Percentiles rank a stretch among this genome's conserved stretches.
Conservation (phyloP, 1,284 basidiomycete genomes). For the Wallemia mellicola region DNA sequence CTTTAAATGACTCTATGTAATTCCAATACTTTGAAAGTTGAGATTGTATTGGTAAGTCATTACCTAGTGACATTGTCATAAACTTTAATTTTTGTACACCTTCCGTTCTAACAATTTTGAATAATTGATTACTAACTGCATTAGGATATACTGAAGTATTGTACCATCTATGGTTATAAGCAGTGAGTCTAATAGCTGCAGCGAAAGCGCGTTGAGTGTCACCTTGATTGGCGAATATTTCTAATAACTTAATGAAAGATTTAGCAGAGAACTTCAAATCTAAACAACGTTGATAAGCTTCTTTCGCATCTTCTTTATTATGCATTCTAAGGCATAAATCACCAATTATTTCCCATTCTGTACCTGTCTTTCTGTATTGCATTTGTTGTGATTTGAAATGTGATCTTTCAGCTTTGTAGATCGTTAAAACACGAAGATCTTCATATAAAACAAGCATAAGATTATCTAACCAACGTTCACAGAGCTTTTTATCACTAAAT, state of each 20-base stretch:
- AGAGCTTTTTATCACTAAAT: constrained; percentile 84
- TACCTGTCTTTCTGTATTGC: constrained; percentile 78
- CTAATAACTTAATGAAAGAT: constrained; percentile 70
- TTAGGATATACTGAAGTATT: not conserved
- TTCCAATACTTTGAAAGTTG: not conserved
- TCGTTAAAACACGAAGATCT: constrained; percentile 96
- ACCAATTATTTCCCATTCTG: constrained; percentile 96
- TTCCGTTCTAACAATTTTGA: not conserved
- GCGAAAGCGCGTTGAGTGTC: constrained; percentile 72
- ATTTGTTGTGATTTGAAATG: constrained; percentile 95
- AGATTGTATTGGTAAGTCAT: not conserved
- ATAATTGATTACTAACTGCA: not conserved
- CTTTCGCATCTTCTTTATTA: constrained; percentile 91
- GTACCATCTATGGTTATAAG: constrained; percentile 34
- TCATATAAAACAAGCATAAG: constrained; percentile 48
- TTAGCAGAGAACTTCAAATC: constrained; percentile 68
- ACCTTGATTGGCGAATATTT: constrained; percentile 77
- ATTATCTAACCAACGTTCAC: constrained; percentile 94
- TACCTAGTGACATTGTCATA: not conserved
- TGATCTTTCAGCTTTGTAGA: constrained; percentile 94
- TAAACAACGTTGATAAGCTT: constrained; percentile 80
- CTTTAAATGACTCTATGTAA: not conserved
- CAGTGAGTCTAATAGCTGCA: constrained; percentile 66
- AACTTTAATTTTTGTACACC: not conserved
- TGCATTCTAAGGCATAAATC: constrained; percentile 72